Base-by-base conservation (phyloP, 345 rosid species). In the Hevea brasiliensis region DNA sequence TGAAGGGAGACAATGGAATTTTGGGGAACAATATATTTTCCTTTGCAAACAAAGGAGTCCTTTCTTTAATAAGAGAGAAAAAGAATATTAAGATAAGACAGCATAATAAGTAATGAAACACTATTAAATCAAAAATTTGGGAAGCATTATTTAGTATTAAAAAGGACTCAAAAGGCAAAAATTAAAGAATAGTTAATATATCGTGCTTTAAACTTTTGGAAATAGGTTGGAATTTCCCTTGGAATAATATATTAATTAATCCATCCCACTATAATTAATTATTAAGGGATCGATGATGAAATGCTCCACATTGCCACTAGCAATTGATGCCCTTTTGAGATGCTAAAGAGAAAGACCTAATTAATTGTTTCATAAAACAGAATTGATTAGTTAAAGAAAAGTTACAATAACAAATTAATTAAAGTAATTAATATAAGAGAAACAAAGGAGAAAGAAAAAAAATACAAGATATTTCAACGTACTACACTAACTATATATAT, bases 1-100 rank as follows among this genome's bases (percentile, higher is more conserved):
- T 67, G 47, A 29, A 71, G 54, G 70, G 71, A 72, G 72, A 67
- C 80, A 81, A 73, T 13, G 83, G 85, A 77, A 82, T 85, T 82
- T 82, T 78, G 81, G 82, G 82, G 77, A 82, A 70, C 80, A 70
- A 80, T 32, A 54, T 13, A 53, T 51, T 72, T 18, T 50, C 21
- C 54, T 45, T 26, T 13, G 65, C 68, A 42, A 18, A 64, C 51
- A 64, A 21, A 61, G 0, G 18, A 20, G 3, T 4, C 3, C 17
- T 48, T 50, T 15, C 55, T 50, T 37, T 18, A 61, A 9, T 61
- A 35, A 14, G 12, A 47, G 20, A 27, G n/a, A 18, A 26, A 66
- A 24, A 66, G 57, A 48, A 66, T 48, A 66, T 66, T 66, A 66
- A 27, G 70, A 48, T 27, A 66, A 48, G 70, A 66, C 57, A 66